Conservation (phyloP, 2,329 filamentous ascomycete genomes). For the Colletotrichum sp. region DNA sequence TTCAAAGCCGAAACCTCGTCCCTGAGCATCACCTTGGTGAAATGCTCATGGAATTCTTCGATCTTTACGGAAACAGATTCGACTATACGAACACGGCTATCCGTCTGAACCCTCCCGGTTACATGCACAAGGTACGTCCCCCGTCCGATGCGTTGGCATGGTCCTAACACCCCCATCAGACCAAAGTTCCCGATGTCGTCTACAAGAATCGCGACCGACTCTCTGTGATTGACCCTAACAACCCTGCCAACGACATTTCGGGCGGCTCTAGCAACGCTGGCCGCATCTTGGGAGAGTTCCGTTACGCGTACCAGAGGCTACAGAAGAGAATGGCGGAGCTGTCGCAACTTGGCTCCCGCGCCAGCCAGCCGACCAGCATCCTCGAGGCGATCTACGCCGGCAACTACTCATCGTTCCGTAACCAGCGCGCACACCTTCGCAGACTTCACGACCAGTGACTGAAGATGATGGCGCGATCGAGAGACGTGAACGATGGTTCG, state of each 20-base stretch:
- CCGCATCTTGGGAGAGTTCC: slow-evolving; percentile 73
- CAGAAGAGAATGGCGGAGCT: slow-evolving; percentile 63
- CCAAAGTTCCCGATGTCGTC: slow-evolving; percentile 35
- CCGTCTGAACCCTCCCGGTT: slow-evolving; percentile 74
- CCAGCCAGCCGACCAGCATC: slow-evolving; percentile 55
- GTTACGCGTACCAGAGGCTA: slow-evolving; percentile 64
- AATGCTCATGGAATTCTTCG: slow-evolving; percentile 84
- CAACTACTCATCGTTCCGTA: slow-evolving; percentile 77
- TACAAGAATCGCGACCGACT: slow-evolving; percentile 72
- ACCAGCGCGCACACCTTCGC: slow-evolving; percentile 69
- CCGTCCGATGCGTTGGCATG: no score
- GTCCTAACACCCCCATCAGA: background rate
- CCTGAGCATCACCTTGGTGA: slow-evolving; percentile 76
- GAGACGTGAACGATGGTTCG: background rate
- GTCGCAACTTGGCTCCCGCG: slow-evolving; percentile 32
- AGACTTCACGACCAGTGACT: slow-evolving; percentile 47
- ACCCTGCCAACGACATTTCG: slow-evolving; percentile 83
- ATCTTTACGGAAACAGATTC: slow-evolving; percentile 87
- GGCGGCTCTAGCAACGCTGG: slow-evolving; percentile 78
- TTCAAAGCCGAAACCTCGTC: slow-evolving; percentile 64
- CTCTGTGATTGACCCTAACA: slow-evolving; percentile 92
- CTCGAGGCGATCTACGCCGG: slow-evolving; percentile 76
- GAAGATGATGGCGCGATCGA: background rate
- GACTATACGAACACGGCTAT: slow-evolving; percentile 75
- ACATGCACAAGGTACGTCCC: slow-evolving; percentile 72